A percentile compares a stretch with the other conserved stretches of the same genome.
Evolutionary conservation across 331 rosid species (phyloP).

Genomic region (Acacia concinna): DNA sequence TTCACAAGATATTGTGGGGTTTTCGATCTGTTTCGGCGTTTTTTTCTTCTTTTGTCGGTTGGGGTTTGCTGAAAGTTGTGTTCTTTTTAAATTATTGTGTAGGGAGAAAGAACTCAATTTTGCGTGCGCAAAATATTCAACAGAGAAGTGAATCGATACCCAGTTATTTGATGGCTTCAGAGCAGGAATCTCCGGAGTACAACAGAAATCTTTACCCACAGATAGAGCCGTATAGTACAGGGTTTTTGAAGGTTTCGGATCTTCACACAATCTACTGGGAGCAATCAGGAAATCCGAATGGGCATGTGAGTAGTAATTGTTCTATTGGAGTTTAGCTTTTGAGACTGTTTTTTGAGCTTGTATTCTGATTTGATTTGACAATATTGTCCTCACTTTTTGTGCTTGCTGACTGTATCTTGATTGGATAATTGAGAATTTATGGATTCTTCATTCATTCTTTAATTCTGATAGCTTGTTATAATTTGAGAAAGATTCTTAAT

Average conservation of each 20-base stretch:
- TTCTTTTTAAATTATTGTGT: conserved; percentile 17
- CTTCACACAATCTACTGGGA: conserved; percentile 84
- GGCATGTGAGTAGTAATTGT: conserved; percentile 64
- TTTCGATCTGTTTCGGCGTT: not conserved
- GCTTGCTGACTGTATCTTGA: not conserved
- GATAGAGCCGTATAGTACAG: conserved; percentile 66
- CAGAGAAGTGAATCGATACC: conserved; percentile 39
- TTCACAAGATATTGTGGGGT: not conserved
- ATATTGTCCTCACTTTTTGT: not conserved
- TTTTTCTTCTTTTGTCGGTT: not conserved
- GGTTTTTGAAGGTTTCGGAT: conserved; percentile 78
- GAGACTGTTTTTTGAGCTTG: not conserved
- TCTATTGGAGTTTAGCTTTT: not conserved
- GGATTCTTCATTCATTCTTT: not conserved
- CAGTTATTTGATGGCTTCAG: conserved; percentile 57
- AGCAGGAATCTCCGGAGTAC: conserved; percentile 41
- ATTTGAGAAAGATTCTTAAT: not conserved
- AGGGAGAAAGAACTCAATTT: conserved; percentile 27
- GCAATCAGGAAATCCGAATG: conserved; percentile 84
- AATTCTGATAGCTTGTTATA: not conserved
- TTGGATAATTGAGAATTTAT: not conserved
- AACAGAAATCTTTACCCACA: conserved; percentile 56
- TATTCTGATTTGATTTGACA: not conserved
- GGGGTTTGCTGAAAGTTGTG: conserved; percentile 29
- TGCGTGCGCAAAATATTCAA: conserved; percentile 39